Conservation (phyloP, 129 eudicot genomes). For the Smallanthus sonchifolius region DNA sequence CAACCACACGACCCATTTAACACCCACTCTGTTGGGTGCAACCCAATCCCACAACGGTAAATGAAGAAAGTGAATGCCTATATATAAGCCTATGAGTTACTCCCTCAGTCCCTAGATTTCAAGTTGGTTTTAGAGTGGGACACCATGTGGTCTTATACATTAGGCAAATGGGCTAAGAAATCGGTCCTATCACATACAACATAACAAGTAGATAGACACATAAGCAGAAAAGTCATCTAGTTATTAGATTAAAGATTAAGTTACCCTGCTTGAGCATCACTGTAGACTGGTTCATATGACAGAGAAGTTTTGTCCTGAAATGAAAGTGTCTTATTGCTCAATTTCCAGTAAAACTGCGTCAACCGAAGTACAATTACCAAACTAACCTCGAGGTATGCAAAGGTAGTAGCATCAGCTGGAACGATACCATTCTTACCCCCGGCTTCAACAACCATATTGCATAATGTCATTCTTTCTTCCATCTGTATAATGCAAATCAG, state of each 20-base stretch:
- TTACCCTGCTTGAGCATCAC: slow-evolving; percentile 65
- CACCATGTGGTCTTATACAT: no score
- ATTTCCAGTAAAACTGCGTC: not conserved
- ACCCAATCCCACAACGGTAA: no score
- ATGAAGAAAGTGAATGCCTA: no score
- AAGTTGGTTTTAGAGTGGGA: no score
- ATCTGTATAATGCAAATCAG: slow-evolving; percentile 31
- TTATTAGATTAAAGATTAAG: not conserved
- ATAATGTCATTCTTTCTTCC: slow-evolving; percentile 78
- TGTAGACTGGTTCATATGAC: slow-evolving; percentile 62
- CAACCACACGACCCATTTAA: no score
- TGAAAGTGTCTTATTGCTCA: not conserved
- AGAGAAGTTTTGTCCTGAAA: slow-evolving; percentile 46
- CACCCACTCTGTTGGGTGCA: no score
- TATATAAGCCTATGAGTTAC: no score
- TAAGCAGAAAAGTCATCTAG: no score
- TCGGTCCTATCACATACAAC: no score
- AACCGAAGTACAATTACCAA: not conserved
- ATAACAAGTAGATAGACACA: no score
- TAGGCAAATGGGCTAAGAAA: no score
- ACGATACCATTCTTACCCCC: slow-evolving; percentile 65
- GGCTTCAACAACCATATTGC: slow-evolving; percentile 31
- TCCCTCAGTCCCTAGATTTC: no score
- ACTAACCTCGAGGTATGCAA: slow-evolving; percentile 57
- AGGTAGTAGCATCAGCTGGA: slow-evolving; percentile 61